Base-by-base conservation (phyloP, 352 stramenopile species). In the Vaucheria bursata region DNA sequence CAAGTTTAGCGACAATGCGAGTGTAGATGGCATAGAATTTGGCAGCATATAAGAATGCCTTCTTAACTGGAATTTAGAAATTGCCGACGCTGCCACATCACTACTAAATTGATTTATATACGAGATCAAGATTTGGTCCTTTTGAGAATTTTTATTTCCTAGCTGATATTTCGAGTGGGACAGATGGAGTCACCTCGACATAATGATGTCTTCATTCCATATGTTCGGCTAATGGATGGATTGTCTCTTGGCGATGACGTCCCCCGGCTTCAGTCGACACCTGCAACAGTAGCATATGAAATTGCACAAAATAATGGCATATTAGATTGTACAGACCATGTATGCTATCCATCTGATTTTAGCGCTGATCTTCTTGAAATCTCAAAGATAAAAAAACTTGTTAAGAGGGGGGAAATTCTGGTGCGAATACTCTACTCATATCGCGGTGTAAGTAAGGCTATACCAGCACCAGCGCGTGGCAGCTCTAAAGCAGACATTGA, bases 341-440 rank as follows among this genome's bases (percentile, higher is more conserved):
- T 33, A 31, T 31, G 4, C 29, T 79, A 79, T 34, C 74, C 71
- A 29, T 72, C 29, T 6, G 64, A 35, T 12, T 84, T 83, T 73
- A 38, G 37, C 29, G 25, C 29, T 31, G 81, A 85, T 31, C 71
- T 81, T 0, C 66, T 85, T 66, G 75, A 78, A 0, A 85, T 85
- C 52, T 71, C 70, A 31, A 69, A 82, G 70, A 49, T 87, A 1
- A 81, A 87, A 71, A 75, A 78, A 12, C 49, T 86, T 49, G 25
- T 87, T 5, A 40, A 78, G 36, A 49, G 79, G 1, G 84, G 84
- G 1, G 39, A 71, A 37, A 75, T 80, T 50, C 77, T 82, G 75
- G 77, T 87, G 31, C 67, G 83, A 33, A 72, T 85, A 74, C 69
- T 87, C 0, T 87, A 87, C 75, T 83, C 83, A 1, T 87, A 84